A percentile compares a stretch with the other conserved stretches of the same genome.
Conservation (phyloP, 352 stramenopile species). For the Pythium aquatile region DNA sequence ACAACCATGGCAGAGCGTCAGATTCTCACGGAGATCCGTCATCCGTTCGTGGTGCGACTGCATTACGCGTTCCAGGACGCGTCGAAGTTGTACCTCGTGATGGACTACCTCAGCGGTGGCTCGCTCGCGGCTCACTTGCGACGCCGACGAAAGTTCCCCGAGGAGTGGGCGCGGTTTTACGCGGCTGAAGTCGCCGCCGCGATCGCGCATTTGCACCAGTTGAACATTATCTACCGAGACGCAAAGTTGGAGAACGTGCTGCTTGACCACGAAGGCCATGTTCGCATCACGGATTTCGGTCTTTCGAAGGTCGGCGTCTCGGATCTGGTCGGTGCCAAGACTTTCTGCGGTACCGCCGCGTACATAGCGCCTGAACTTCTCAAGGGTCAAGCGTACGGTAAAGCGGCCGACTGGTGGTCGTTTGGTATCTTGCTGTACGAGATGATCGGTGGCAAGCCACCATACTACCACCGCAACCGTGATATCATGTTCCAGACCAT, state of each 20-base stretch:
- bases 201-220: slow-evolving; percentile 90
- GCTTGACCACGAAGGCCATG: slow-evolving; percentile 92
- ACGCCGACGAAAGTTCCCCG: slow-evolving; percentile 86
- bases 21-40: slow-evolving; percentile 90
- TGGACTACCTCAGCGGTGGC: slow-evolving; percentile 91
- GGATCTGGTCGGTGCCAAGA: slow-evolving; percentile 83
- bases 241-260: slow-evolving; percentile 96
- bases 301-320: slow-evolving; percentile 92
- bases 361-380: slow-evolving; percentile 93
- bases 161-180: slow-evolving; percentile 92
- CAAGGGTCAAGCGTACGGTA: slow-evolving; percentile 87
- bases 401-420: slow-evolving; percentile 94
- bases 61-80: slow-evolving; percentile 95
- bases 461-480: slow-evolving; percentile 90
- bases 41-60: slow-evolving; percentile 94
- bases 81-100: slow-evolving; percentile 92
- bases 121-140: slow-evolving; percentile 89
- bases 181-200: slow-evolving; percentile 92
- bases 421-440: slow-evolving; percentile 95
- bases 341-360: slow-evolving; percentile 92
- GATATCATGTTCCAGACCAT: slow-evolving; percentile 93
- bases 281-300: slow-evolving; percentile 94
- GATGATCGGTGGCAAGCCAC: slow-evolving; percentile 92
- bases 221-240: slow-evolving; percentile 96
- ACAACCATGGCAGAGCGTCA: slow-evolving; percentile 93